phyloP scores from a whole-genome alignment of 2,329 filamentous ascomycete species.

The Talaromyces funiculosus region DNA sequence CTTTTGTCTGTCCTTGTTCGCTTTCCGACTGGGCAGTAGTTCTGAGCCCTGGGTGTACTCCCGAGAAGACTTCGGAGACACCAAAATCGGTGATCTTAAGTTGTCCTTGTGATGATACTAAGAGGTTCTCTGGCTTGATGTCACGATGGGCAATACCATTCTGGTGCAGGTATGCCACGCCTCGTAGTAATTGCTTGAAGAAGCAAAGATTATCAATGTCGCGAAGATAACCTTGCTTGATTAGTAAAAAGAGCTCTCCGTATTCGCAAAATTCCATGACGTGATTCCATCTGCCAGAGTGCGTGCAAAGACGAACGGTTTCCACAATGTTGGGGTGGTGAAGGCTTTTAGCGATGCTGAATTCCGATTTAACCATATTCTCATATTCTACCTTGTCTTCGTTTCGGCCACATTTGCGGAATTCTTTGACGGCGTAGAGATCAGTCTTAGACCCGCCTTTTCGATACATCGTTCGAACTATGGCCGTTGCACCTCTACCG shows the following conservation, averaged over 20 bases:
- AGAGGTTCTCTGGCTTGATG: slow-evolving; percentile 82
- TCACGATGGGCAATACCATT: slow-evolving; percentile 87
- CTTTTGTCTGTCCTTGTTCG: slow-evolving; percentile 61
- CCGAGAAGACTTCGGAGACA: slow-evolving; percentile 78
- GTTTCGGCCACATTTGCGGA: slow-evolving; percentile 63
- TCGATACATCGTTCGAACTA: slow-evolving; percentile 72
- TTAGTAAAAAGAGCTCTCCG: slow-evolving; percentile 71
- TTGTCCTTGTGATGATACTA: slow-evolving; percentile 72
- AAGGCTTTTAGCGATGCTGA: slow-evolving; percentile 76
- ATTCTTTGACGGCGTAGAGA: slow-evolving; percentile 77
- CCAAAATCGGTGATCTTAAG: slow-evolving; percentile 92
- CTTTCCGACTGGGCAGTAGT: slow-evolving; percentile 64
- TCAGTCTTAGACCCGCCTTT: slow-evolving; percentile 58
- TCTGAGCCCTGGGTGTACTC: slow-evolving; percentile 71
- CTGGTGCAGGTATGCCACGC: slow-evolving; percentile 72
- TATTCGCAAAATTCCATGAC: slow-evolving; percentile 89
- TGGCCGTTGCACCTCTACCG: slow-evolving; percentile 76
- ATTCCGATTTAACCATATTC: slow-evolving; percentile 88
- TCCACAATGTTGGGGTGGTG: slow-evolving; percentile 84
- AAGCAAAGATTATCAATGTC: slow-evolving; percentile 69
- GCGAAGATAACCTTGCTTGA: slow-evolving; percentile 65
- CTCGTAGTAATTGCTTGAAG: slow-evolving; percentile 83
- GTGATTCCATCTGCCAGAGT: slow-evolving; percentile 75
- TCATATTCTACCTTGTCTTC: slow-evolving; percentile 72
- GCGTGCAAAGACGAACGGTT: slow-evolving; percentile 68